phyloP scores from a whole-genome alignment of 768 basidiomycete genomes.

The Ramaria rubella region DNA sequence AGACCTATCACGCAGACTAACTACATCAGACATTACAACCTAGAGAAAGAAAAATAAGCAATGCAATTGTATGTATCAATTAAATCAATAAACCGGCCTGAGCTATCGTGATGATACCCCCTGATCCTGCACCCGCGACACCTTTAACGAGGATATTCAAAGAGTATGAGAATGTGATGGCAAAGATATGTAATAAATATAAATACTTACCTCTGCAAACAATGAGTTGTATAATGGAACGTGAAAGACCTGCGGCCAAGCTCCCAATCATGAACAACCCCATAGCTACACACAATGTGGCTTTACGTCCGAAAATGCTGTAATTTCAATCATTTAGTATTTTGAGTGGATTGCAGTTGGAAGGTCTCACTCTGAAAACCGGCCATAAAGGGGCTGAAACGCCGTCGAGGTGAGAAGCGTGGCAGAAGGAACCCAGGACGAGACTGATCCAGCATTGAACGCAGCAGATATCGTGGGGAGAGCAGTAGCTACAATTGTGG shows the following conservation, averaged over 20 bases:
- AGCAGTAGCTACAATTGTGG: slow-evolving; percentile 68
- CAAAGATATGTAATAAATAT: neutral
- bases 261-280: slow-evolving; percentile 60
- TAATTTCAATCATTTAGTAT: neutral
- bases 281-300: slow-evolving; percentile 50
- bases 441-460: slow-evolving; percentile 57
- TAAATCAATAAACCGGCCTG: neutral
- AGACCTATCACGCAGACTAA: slow-evolving; percentile 59
- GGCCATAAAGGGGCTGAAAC: slow-evolving; percentile 44
- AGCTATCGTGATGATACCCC: slow-evolving; percentile 60
- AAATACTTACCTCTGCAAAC: slow-evolving; percentile 44
- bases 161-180: neutral
- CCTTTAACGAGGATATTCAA: neutral
- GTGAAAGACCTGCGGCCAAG: slow-evolving; percentile 59
- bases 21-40: slow-evolving; percentile 68
- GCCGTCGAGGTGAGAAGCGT: slow-evolving; percentile 64
- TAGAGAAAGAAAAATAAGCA: too few species aligned
- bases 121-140: slow-evolving; percentile 63
- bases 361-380: slow-evolving; percentile 20
- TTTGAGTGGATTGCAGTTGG: neutral
- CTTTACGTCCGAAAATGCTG: slow-evolving; percentile 43
- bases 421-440: slow-evolving; percentile 67
- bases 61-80: too few species aligned
- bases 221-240: slow-evolving; percentile 60
- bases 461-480: slow-evolving; percentile 62